A percentile compares a stretch with the other conserved stretches of the same genome.
These are phyloP conservation scores for Picochlorum sp. DNA, from an alignment of 139 green algal genomes.

Conservation along the genomic window DNA sequence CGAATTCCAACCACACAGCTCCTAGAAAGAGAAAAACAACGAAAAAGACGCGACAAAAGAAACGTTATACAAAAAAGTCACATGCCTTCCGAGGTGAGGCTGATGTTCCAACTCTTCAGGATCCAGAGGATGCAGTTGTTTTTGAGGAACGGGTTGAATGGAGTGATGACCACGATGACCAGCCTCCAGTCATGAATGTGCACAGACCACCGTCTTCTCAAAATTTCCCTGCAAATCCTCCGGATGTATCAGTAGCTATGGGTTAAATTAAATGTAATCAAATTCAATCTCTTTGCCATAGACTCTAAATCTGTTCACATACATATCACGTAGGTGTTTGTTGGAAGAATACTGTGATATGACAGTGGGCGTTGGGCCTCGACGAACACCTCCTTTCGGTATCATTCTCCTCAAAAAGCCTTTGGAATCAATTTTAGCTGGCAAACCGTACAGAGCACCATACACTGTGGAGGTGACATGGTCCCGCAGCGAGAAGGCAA, in stretches of 20 bases:
- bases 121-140: background rate
- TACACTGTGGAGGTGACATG: background rate
- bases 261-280: constrained; percentile 11
- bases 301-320: background rate
- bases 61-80: background rate
- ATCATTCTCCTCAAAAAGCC: background rate
- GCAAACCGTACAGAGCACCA: constrained; percentile 7
- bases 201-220: background rate
- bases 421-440: constrained; percentile 1
- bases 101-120: constrained; percentile 1
- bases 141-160: background rate
- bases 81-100: background rate
- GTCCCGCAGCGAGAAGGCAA: background rate
- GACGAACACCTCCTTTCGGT: background rate
- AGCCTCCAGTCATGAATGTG: constrained; percentile 13
- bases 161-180: too few species aligned
- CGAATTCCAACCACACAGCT: background rate
- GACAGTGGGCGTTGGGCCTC: constrained; percentile 3
- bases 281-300: constrained; percentile 6
- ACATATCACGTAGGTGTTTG: background rate
- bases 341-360: constrained; percentile 8
- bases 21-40: constrained; percentile 1
- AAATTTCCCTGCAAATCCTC: constrained; percentile 2
- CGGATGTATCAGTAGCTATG: constrained; percentile 11
- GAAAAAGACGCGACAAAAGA: background rate